These are phyloP conservation scores for Talaromyces sp. DNA, from an alignment of 2,329 filamentous ascomycete genomes.

Conservation along the genomic window DNA sequence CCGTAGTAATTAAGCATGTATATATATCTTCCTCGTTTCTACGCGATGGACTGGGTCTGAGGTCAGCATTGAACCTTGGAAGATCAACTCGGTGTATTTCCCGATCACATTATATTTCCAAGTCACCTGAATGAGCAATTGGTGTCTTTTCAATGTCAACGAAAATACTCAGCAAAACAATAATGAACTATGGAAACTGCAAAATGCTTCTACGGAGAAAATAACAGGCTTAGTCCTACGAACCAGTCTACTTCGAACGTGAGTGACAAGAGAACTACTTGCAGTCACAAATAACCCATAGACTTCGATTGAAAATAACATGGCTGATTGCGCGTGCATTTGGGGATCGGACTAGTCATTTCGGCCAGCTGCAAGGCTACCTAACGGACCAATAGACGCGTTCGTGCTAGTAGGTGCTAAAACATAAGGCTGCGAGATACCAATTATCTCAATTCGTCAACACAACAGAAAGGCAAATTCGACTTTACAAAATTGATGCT, in stretches of 20 bases:
- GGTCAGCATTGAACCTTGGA: background rate
- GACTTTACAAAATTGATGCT: background rate
- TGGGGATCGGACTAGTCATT: background rate
- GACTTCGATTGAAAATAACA: no score
- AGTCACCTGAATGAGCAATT: background rate
- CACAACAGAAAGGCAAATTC: background rate
- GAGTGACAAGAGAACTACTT: background rate
- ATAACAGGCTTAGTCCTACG: background rate
- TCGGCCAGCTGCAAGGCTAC: background rate
- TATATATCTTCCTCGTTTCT: background rate
- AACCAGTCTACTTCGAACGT: background rate
- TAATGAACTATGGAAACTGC: no score
- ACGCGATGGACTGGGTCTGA: background rate
- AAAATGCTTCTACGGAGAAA: background rate
- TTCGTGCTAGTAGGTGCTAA: background rate
- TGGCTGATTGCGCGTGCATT: background rate
- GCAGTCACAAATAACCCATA: background rate
- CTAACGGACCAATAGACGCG: background rate
- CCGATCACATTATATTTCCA: background rate
- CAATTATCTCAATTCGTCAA: background rate
- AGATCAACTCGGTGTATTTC: background rate
- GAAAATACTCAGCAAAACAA: no score
- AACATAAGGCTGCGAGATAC: background rate
- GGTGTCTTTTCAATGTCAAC: no score
- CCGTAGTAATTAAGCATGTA: no score